Base-by-base conservation (phyloP, 1,139 yeast species). In the Diutina pseudorugosa region DNA sequence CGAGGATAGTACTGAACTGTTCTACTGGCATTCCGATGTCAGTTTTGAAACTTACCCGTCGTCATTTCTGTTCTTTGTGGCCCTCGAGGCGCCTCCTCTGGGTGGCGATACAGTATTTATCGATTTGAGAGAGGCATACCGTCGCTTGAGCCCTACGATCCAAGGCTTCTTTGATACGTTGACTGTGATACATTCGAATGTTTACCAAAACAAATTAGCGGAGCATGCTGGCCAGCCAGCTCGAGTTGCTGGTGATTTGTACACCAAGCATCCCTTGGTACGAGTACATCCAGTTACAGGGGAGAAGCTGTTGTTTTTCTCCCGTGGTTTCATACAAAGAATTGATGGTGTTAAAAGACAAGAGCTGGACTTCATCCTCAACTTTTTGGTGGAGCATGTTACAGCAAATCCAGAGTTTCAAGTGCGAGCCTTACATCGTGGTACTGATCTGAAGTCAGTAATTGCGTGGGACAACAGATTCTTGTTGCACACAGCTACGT, bases 71-170 rank as follows among this genome's bases (percentile, higher is more conserved):
- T 58, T 66, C 54, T 67, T 67, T 53, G 68, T 63, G 51, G 69
- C 67, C 23, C 62, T 67, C 54, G 69, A 67, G 53, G 66, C 68
- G 41, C 70, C 70, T 6, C 60, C 61, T 20, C 56, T 61, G 8
- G 71, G 71, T 51, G 71, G 71, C 51, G 71, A 67, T 55, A 67
- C 71, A 16, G 68, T 67, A 8, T 67, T 66, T 55, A 58, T 66
- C 25, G 71, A 67, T 56, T 60, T 65, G 33, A 62, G 65, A 56
- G 70, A 65, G 52, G 71, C 71, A 5, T 67, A 64, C 58, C 62
- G 58, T 51, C 60, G 70, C 54, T 64, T 67, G 55, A 66, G 70
- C 1, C 70, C 70, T 27, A 54, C 62, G 8, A 60, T 64, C 54
- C 64, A 65, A 56, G 59, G 61, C 55, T 60, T 65, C 54, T 61